A percentile compares a stretch with the other conserved stretches of the same genome.
These are phyloP conservation scores for Geotrichum aggregatum DNA, from an alignment of 1,139 yeast species.

Conservation along the genomic window DNA sequence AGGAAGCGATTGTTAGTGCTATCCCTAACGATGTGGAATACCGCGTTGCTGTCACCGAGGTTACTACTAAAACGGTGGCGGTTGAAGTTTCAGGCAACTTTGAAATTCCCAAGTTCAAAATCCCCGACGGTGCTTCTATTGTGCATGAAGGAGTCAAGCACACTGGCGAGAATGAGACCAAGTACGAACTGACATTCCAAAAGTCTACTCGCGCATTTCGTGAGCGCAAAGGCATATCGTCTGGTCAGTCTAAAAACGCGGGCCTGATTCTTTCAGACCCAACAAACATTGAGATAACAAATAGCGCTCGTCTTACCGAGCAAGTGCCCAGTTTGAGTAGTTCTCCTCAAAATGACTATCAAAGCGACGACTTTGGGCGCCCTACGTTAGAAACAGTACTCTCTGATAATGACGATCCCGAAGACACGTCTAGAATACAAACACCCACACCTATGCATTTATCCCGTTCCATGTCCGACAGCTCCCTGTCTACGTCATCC, in stretches of 20 bases:
- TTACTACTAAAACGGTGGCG: conserved; percentile 26
- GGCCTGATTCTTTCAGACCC: conserved; percentile 7
- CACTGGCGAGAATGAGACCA: conserved; percentile 19
- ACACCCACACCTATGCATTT: neutral
- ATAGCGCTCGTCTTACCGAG: neutral
- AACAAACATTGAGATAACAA: neutral
- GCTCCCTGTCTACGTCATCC: conserved; percentile 9
- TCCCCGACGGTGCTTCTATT: conserved; percentile 30
- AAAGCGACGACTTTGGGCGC: conserved; percentile 1
- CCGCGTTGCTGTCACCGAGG: conserved; percentile 29
- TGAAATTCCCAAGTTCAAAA: conserved; percentile 22
- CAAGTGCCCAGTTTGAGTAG: neutral
- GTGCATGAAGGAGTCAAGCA: conserved; percentile 25
- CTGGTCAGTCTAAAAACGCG: conserved; percentile 1
- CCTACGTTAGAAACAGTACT: conserved; percentile 10
- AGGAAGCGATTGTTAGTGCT: conserved; percentile 28
- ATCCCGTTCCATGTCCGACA: conserved; percentile 11
- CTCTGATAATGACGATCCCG: conserved; percentile 8
- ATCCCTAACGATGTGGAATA: conserved; percentile 32
- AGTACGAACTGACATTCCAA: conserved; percentile 27
- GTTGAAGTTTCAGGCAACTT: conserved; percentile 26
- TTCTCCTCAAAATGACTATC: neutral
- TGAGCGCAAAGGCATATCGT: conserved; percentile 26
- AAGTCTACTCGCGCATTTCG: conserved; percentile 25
- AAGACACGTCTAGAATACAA: neutral